Base-by-base conservation (phyloP, 257 asterid species). In the Solanum virginianum region DNA sequence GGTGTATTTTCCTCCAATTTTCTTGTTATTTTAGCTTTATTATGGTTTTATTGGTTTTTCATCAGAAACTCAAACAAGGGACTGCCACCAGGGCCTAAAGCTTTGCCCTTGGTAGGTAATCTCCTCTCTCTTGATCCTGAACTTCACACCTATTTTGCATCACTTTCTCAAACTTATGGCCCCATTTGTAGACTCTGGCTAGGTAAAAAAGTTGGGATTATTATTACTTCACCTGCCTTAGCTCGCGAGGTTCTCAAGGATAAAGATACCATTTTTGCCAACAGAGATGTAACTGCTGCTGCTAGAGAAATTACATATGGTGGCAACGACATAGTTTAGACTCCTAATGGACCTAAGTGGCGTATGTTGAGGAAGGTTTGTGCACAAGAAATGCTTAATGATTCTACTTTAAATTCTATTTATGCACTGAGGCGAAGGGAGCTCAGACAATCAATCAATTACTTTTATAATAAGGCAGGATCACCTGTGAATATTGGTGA, bases 291-390 rank as follows among this genome's bases (percentile, higher is more conserved):
- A 8, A 97, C 97, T 4, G 94, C 84, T 71, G 97, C 95, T 0
- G 97, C 88, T 5, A 74, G 26, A n/a, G 94, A 89, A 80, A 90
- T 92, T 0, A 15, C 93, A 0, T 94, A 93, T 63, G 98, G 98
- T 20, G 95, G 97, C 54, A 6, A 13, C 0, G 94, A 95, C 88
- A 92, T 95, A 6, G 93, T 86, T 1, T 95, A 97, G 96, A 91
- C 65, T 4, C 94, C 95, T 2, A 90, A 93, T 70, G 98, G 98
- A 2, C 89, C 97, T 0, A 92, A 92, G 29, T 95, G 97, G 98
- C 87, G 95, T 81, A 91, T 93, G 97, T 68, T 95, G 85, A 84
- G 98, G 84, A 92, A 88, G 63, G 88, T 94, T 0, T 91, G 96
- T 51, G 95, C 91, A 0, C 90, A 92, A 0, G 94, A 92, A 63